Percentiles rank a stretch among this genome's conserved stretches.
These are phyloP conservation scores for Aspergillaceae sp. DNA, from an alignment of 2,329 filamentous ascomycete genomes.

Conservation along the genomic window DNA sequence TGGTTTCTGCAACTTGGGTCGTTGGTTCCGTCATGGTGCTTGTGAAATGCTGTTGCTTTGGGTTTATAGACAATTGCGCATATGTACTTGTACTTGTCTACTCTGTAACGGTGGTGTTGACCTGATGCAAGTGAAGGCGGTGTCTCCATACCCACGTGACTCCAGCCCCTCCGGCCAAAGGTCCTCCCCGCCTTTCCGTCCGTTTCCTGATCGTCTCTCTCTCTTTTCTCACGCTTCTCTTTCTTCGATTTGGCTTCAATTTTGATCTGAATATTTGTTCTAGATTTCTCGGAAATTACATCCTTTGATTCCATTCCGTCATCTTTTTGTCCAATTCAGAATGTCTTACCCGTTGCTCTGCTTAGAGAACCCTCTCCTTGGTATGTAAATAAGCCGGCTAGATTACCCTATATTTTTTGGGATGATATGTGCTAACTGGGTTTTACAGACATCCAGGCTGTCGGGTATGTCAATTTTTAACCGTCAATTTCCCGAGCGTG, in stretches of 20 bases:
- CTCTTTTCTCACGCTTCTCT: neutral
- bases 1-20: constrained; percentile 63
- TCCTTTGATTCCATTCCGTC: no score
- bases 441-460: constrained; percentile 73
- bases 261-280: neutral
- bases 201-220: constrained; percentile 11
- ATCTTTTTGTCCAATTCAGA: neutral
- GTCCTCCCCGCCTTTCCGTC: neutral
- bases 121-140: neutral
- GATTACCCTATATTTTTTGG: neutral
- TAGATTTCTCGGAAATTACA: no score
- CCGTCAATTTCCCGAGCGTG: neutral
- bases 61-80: neutral
- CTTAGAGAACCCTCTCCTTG: constrained; percentile 1
- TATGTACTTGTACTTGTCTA: neutral
- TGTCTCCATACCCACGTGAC: neutral
- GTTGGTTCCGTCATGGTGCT: constrained; percentile 49
- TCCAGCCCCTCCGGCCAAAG: neutral
- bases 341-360: neutral
- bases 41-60: neutral
- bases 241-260: neutral
- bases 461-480: constrained; percentile 43
- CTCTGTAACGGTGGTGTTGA: no score
- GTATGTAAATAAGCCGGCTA: neutral
- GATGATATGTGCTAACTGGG: constrained; percentile 11